Base-by-base conservation (phyloP, 2,329 filamentous ascomycete genomes). In the Alternaria brassicicola region DNA sequence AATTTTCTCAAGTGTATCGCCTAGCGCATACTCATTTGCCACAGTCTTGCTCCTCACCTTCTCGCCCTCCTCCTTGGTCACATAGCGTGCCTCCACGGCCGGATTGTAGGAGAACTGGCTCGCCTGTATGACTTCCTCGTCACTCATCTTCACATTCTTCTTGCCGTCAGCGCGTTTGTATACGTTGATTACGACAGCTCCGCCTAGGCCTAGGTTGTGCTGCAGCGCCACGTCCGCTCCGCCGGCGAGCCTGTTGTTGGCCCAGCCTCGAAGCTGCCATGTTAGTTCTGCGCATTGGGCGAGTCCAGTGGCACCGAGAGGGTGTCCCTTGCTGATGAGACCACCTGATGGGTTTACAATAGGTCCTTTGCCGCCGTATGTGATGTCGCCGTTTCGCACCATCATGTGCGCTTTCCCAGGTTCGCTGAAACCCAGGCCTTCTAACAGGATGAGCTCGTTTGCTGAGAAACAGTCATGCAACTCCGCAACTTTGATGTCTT, bases 391-490 rank as follows among this genome's bases (percentile, higher is more conserved):
- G 6, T 80, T 81, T 19, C 93, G 87, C 12, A 97, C 93, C 80
- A 97, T 88, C 78, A 96, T 91, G 74, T 97, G 93, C 0, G 94
- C 94, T 78, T 92, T 94, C 6, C 94, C 94, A 4, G 85, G 86
- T 60, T 88, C 88, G 46, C 84, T 75, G 21, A 98, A 85, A 1
- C 92, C 93, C 3, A 98, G 83, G 0, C 91, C 91, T 75, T 97
- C 93, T 36, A 98, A 86, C 0, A 88, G 87, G 52, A 95, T 85
- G 87, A 97, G 89, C 82, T 97, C 92, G 75, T 98, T 98, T 19
- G 93, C 89, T 13, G 89, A 93, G 84, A 98, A 98, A 81, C 94
- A 98, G 80, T 98, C 94, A 79, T 98, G 94, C 59, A 98, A 81
- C 81, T 98, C 94, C 69, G 91, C 91, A 13, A 98, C 90, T 72